Percentiles rank a stretch among this genome's conserved stretches.
phyloP scores from a whole-genome alignment of 2,329 filamentous ascomycete species.

The Penicillium hordei region DNA sequence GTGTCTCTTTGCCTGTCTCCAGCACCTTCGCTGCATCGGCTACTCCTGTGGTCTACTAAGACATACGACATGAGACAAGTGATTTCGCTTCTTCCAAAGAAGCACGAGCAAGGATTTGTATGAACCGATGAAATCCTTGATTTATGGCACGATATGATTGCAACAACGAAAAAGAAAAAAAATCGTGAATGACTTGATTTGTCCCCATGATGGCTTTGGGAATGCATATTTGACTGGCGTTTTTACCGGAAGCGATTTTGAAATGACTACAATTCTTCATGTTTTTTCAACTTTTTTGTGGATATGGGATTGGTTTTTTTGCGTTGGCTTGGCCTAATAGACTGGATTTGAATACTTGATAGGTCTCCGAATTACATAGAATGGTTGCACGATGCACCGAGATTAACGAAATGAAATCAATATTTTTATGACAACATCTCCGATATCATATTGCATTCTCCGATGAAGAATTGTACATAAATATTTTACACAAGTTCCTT shows the following conservation, averaged over 20 bases:
- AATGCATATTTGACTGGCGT: conserved; percentile 8
- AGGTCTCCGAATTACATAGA: conserved; percentile 12
- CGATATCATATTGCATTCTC: neutral
- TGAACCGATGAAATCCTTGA: conserved; percentile 9
- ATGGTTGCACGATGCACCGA: conserved; percentile 2
- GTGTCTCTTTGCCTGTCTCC: conserved; percentile 14
- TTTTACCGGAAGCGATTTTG: conserved; percentile 3
- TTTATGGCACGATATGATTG: conserved; percentile 13
- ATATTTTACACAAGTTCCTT: neutral
- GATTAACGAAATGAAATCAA: conserved; percentile 6
- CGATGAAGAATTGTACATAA: neutral
- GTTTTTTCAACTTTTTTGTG: conserved; percentile 13
- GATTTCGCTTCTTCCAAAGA: neutral
- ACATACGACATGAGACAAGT: neutral
- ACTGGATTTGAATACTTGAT: conserved; percentile 17
- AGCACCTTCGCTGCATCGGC: conserved; percentile 14
- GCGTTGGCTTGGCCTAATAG: conserved; percentile 13
- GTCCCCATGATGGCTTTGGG: neutral
- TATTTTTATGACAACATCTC: neutral
- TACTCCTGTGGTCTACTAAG: conserved; percentile 17
- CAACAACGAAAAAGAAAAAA: conserved; percentile 2
- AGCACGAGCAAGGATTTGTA: neutral
- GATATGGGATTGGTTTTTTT: conserved; percentile 12
- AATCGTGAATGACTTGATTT: conserved; percentile 5
- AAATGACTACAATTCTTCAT: conserved; percentile 5